Conservation (phyloP, 2,329 filamentous ascomycete species). For the Phialophora verrucosa region DNA sequence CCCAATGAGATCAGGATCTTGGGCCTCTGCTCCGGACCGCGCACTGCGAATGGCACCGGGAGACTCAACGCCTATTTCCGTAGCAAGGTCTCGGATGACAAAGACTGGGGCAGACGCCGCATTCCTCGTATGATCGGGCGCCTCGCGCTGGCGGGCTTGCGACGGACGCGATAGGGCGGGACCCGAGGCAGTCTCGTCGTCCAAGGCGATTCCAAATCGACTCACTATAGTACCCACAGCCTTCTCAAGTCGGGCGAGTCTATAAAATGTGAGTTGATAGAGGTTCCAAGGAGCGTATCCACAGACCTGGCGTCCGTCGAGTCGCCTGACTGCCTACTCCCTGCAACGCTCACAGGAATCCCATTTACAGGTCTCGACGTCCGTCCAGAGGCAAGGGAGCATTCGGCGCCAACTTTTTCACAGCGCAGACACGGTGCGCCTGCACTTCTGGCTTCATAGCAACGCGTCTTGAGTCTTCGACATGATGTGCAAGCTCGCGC, state of each 20-base stretch:
- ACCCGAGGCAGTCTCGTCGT: conserved; percentile 1
- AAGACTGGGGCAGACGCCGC: conserved; percentile 41
- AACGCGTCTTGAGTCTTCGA: conserved; percentile 52
- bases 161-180: background rate
- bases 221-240: conserved; percentile 3
- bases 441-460: conserved; percentile 45
- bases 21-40: conserved; percentile 8
- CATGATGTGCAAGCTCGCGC: conserved; percentile 45
- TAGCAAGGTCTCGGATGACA: conserved; percentile 43
- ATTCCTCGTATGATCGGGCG: conserved; percentile 2
- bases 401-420: conserved; percentile 45
- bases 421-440: conserved; percentile 48
- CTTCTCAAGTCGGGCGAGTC: conserved; percentile 16
- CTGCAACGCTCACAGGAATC: background rate
- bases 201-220: conserved; percentile 13
- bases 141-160: conserved; percentile 1
- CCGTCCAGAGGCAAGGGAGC: conserved; percentile 39
- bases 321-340: background rate
- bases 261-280: conserved; percentile 4
- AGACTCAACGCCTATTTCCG: conserved; percentile 40
- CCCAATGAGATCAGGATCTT: conserved; percentile 40
- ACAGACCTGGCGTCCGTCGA: conserved; percentile 12
- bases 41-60: conserved; percentile 13
- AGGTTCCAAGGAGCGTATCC: background rate
- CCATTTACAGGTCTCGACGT: background rate